Conservation (phyloP, 1,284 basidiomycete genomes). For the Boletus subluridellus region DNA sequence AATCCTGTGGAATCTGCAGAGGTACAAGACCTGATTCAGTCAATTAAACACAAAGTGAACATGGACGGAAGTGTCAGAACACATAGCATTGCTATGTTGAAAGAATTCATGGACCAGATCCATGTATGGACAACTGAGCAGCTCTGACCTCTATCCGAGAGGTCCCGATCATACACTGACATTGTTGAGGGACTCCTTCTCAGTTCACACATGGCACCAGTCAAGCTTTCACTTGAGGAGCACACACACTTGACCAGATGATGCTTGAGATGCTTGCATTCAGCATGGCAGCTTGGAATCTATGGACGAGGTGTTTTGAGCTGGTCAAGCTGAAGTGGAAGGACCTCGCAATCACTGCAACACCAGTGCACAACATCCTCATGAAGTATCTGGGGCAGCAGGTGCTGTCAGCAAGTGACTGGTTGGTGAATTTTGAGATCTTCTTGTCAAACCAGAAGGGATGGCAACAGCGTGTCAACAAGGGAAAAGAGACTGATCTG, state of each 20-base stretch:
- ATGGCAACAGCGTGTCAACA: background rate
- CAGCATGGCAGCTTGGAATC: background rate
- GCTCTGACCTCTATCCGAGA: background rate
- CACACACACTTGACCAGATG: background rate
- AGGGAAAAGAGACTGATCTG: background rate
- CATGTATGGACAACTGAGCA: background rate
- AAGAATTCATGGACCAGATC: background rate
- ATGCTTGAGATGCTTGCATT: background rate
- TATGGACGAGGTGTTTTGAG: background rate
- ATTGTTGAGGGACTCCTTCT: background rate
- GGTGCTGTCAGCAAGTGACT: background rate
- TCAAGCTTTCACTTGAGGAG: background rate
- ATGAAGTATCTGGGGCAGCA: background rate
- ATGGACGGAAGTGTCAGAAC: background rate
- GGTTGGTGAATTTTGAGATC: background rate
- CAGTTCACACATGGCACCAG: background rate
- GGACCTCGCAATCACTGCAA: background rate
- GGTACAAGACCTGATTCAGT: background rate
- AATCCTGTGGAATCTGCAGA: background rate
- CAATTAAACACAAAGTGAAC: background rate
- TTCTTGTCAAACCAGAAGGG: background rate
- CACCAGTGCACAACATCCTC: background rate
- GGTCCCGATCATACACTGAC: background rate
- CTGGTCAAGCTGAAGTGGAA: background rate
- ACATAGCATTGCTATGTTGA: background rate